Evolutionary conservation across 768 basidiomycete genomes (phyloP), one percentile per base, ranked within the genome.

Genomic region (Lanmaoa rubissima): DNA sequence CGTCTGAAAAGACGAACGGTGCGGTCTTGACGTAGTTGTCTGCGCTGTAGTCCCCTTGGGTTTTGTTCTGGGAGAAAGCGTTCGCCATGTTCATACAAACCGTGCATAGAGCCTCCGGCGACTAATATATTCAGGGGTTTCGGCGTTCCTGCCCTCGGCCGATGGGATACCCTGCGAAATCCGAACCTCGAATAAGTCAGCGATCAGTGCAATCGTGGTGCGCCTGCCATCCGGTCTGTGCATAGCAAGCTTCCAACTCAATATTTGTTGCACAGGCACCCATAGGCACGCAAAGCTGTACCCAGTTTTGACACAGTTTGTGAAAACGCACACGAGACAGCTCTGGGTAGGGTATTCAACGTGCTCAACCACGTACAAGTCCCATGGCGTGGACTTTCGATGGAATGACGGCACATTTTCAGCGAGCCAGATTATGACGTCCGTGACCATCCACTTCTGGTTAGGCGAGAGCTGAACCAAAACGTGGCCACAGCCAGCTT

Each of bases 1-100:
- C 69, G 13, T 73, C 54, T 1, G 76, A 73, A 69, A 90, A 92
- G 41, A 91, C 89, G 62, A 88, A 92, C 11, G 82, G 73, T 14
- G 85, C 90, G 31, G 79, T 80, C 49, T 78, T 78, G 70, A 82
- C 81, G 69, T 93, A 92, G 44, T 74, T 63, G 1, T 77, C 71
- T 14, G 89, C 81, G 35, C 81, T 81, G 82, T 88, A 89, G 21
- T 78, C 81, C 26, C 41, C 55, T n/a, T 54, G 54, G n/a, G 16
- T 31, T 0, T 5, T 39, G 34, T 24, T 44, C 19, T 46, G 57
- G 36, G 51, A 14, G 24, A 21, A 19, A 24, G 34, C 1, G 41
- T 48, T 58, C 26, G 21, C 28, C 67, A 69, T 68, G 47, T 10
- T 38, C 48, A 2, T 39, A 14, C 19, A 5, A 31, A 46, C 5